These are phyloP conservation scores for Pseudopyricularia javanii DNA, from an alignment of 2,329 filamentous ascomycete species.

Conservation along the genomic window DNA sequence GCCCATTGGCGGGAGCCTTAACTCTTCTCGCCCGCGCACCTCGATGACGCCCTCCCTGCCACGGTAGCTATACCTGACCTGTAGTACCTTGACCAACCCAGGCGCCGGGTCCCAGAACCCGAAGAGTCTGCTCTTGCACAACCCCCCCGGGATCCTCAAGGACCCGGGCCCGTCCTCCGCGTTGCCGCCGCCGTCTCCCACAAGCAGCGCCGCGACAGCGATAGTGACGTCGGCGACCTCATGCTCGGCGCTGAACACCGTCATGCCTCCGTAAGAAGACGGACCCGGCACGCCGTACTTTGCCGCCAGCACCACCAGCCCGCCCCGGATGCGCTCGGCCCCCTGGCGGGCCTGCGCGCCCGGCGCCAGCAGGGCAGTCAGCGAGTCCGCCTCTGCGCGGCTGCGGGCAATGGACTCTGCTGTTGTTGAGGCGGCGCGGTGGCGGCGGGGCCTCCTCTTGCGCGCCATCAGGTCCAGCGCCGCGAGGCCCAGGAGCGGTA, in stretches of 20 bases:
- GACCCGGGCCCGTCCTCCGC: slow-evolving; percentile 2
- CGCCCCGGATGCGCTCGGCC: slow-evolving; percentile 20
- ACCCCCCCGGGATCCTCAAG: slow-evolving; percentile 24
- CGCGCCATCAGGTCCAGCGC: slow-evolving; percentile 19
- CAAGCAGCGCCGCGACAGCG: slow-evolving; percentile 31
- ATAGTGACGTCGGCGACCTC: slow-evolving; percentile 38
- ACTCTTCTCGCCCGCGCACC: slow-evolving; percentile 21
- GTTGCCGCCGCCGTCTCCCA: slow-evolving; percentile 13
- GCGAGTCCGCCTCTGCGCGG: slow-evolving; percentile 30
- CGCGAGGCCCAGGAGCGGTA: slow-evolving; percentile 27
- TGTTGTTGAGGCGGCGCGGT: not conserved
- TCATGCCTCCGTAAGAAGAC: not conserved
- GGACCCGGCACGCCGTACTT: slow-evolving; percentile 28
- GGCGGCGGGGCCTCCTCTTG: slow-evolving; percentile 1
- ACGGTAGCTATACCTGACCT: slow-evolving; percentile 28
- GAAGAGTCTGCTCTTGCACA: slow-evolving; percentile 29
- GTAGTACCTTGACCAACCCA: slow-evolving; percentile 27
- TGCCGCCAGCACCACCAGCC: slow-evolving; percentile 35
- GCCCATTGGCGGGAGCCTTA: slow-evolving; percentile 17
- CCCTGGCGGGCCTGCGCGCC: slow-evolving; percentile 25
- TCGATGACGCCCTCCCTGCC: slow-evolving; percentile 21
- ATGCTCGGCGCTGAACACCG: slow-evolving; percentile 17
- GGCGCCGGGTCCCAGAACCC: slow-evolving; percentile 41
- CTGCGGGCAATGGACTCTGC: slow-evolving; percentile 14
- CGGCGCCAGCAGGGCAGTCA: slow-evolving; percentile 27